Evolutionary conservation across 169 alveolate genomes (phyloP).

Genomic region (Ichthyophthirius multifiliis): DNA sequence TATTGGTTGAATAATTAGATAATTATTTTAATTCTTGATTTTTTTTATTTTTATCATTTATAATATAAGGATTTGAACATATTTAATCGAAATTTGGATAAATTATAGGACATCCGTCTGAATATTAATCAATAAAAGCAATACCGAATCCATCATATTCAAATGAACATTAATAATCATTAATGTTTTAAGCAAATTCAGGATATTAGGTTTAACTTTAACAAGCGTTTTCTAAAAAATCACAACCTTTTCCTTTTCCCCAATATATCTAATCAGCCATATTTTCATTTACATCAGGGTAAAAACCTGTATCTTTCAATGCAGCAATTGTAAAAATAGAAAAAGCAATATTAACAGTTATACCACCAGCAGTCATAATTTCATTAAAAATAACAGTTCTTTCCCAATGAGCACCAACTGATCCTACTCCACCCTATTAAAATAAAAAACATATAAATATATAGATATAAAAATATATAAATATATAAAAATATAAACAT

Average conservation of each 20-base stretch:
- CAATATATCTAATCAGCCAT: conserved; percentile 11
- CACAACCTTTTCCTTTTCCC: conserved; percentile 40
- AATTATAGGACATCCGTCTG: background rate
- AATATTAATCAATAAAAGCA: background rate
- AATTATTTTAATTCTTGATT: background rate
- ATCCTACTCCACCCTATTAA: conserved; percentile 42
- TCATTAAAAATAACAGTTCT: conserved; percentile 44
- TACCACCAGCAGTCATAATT: conserved; percentile 46
- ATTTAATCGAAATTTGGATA: background rate
- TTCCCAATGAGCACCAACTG: conserved; percentile 63
- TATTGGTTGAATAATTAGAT: background rate
- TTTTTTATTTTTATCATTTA: background rate
- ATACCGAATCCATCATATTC: background rate
- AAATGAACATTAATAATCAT: background rate
- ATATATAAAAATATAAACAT: too few relatives aligned
- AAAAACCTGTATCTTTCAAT: conserved; percentile 53
- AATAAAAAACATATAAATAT: background rate
- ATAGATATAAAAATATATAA: too few relatives aligned
- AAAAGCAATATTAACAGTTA: background rate
- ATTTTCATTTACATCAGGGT: conserved; percentile 21
- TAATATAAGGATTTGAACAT: background rate
- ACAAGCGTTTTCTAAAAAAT: background rate
- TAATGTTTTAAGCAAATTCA: background rate
- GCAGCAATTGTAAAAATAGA: conserved; percentile 44
- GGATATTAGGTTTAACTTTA: background rate